Base-by-base conservation (phyloP, 2,329 filamentous ascomycete genomes). In the Bipolaris sorokiniana region DNA sequence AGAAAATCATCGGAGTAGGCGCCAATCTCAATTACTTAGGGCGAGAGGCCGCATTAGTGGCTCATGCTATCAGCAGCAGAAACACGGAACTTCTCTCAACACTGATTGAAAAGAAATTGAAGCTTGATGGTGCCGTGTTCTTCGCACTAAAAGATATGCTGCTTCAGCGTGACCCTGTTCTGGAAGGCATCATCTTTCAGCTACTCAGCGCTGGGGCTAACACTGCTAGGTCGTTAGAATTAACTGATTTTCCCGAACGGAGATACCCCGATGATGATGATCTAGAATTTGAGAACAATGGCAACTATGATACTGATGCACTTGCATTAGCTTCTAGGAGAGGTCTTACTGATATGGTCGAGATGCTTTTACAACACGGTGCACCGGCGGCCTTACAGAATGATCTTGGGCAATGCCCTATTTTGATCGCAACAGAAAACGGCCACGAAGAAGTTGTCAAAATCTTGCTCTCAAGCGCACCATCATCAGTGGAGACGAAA, bases 201-300 rank as follows among this genome's bases (percentile, higher is more conserved):
- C 41, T 61, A 23, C 58, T 61, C 26, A 37, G 41, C 15, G 54
- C 54, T 1, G 51, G 58, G 33, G 54, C 50, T 11, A 44, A 55
- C 33, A 58, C 46, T 15, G 34, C 4, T 31, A 42, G 13, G 31
- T 40, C 46, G n/a, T 18, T 5, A 45, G 9, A 47, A 3, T 15
- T 16, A 10, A 28, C 28, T 13, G 5, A 2, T 44, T 5, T 1
- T 16, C 15, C 5, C n/a, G n/a, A n/a, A n/a, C n/a, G n/a, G n/a
- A n/a, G n/a, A n/a, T n/a, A n/a, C n/a, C n/a, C n/a, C n/a, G n/a
- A n/a, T n/a, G n/a, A n/a, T n/a, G n/a, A n/a, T n/a, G n/a, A n/a
- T n/a, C n/a, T n/a, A n/a, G n/a, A n/a, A n/a, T n/a, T n/a, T n/a
- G n/a, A n/a, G n/a, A n/a, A n/a, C n/a, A n/a, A 28, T 16, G 23